Evolutionary conservation across 164 flowering plant species (phyloP).

Genomic region (grape (Vitis vinifera)): DNA sequence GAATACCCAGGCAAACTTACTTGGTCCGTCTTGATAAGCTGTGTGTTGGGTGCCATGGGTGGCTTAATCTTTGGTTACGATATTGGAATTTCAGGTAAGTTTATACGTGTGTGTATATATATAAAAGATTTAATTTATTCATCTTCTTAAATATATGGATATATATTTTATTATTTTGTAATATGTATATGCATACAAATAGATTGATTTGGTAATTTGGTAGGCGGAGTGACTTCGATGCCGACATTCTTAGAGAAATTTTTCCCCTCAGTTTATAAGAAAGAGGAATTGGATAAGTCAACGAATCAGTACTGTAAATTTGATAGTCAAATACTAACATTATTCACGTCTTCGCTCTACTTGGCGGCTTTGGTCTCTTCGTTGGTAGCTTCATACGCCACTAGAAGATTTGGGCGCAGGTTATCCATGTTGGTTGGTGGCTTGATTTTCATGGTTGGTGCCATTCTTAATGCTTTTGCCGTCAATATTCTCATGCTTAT

Average conservation of each 20-base stretch:
- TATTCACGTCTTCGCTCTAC: slow-evolving; percentile 28
- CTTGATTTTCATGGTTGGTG: slow-evolving; percentile 9
- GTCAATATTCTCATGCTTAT: slow-evolving; percentile 20
- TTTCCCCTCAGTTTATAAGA: slow-evolving; percentile 16
- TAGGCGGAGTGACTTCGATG: slow-evolving; percentile 33
- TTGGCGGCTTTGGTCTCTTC: slow-evolving; percentile 23
- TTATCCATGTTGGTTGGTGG: slow-evolving; percentile 20
- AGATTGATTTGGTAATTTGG: neutral
- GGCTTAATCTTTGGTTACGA: too few relatives aligned
- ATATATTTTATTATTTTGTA: too few relatives aligned
- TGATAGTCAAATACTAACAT: slow-evolving; percentile 20
- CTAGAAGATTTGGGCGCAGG: slow-evolving; percentile 11
- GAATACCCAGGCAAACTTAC: too few relatives aligned
- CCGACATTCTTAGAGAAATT: slow-evolving; percentile 20
- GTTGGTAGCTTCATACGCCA: slow-evolving; percentile 16
- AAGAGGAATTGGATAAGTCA: neutral
- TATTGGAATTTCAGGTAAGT: too few relatives aligned
- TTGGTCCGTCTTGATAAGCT: too few relatives aligned
- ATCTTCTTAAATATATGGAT: too few relatives aligned
- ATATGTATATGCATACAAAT: too few relatives aligned
- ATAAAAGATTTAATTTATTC: too few relatives aligned
- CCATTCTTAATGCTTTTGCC: slow-evolving; percentile 20
- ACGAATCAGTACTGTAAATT: slow-evolving; percentile 23
- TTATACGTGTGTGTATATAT: too few relatives aligned
- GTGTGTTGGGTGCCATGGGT: too few relatives aligned